phyloP scores from a whole-genome alignment of 257 asterid species.

The Leonotis leonurus region DNA sequence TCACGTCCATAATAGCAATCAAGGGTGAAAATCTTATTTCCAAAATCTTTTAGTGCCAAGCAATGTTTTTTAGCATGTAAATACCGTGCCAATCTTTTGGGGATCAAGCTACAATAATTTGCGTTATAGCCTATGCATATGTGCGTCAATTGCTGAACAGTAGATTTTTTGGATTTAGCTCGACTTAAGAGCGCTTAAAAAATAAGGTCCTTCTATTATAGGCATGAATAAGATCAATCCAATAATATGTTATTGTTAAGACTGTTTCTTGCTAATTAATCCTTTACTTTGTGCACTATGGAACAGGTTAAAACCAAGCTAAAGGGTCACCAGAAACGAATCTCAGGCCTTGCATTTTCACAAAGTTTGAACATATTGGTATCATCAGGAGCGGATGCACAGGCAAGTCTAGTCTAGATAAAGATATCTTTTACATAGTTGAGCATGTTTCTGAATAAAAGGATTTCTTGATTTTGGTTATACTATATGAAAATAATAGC shows the following conservation, averaged over 20 bases:
- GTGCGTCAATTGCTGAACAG: too few species aligned
- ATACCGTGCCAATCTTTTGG: too few species aligned
- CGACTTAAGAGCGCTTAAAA: too few species aligned
- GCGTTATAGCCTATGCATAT: too few species aligned
- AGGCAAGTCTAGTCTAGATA: slow-evolving; percentile 34
- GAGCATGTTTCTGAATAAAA: background rate
- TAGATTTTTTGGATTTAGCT: too few species aligned
- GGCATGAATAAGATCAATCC: too few species aligned
- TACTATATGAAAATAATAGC: background rate
- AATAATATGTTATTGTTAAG: background rate
- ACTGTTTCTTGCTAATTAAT: background rate
- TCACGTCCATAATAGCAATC: too few species aligned
- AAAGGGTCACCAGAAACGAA: slow-evolving; percentile 90
- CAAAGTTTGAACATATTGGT: slow-evolving; percentile 77
- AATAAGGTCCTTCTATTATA: too few species aligned
- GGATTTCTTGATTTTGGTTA: background rate
- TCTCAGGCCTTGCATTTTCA: slow-evolving; percentile 93
- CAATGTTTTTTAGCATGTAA: too few species aligned
- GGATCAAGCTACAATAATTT: too few species aligned
- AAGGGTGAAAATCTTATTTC: too few species aligned
- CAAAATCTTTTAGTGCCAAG: too few species aligned
- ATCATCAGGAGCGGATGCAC: slow-evolving; percentile 97
- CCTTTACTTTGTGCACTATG: background rate
- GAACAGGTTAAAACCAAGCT: slow-evolving; percentile 80
- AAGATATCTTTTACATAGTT: background rate